Evolutionary conservation across 225 moss, liverwort and hornwort genomes (phyloP), one percentile per base, ranked within the genome.

Genomic region (Rhytidiadelphus loreus): DNA sequence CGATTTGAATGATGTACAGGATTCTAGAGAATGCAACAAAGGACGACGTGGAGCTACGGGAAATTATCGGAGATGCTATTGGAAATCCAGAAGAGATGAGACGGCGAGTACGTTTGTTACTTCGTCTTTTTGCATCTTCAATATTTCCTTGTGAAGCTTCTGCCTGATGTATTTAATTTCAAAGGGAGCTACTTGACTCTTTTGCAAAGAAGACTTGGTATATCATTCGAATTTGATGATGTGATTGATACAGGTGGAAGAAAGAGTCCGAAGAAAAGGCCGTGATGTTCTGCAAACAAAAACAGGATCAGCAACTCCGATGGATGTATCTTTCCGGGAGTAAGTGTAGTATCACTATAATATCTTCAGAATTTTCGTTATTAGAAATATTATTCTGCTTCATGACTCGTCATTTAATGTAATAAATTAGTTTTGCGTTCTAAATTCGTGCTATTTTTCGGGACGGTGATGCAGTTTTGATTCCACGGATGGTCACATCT

Each of bases 61-160:
- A 99, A 89, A 99, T 99, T 43, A 92, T 99, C 61, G 99, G 99
- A 82, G 99, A 99, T 91, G 96, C 97, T 86, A 88, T 99, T 44
- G 99, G 99, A 61, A 93, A 99, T 92, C 97, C 99, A 32, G 97
- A 99, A 76, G 97, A 97, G 89, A 99, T 99, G 99, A 95, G 95
- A 70, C 96, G 95, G 85, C 94, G 99, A 91, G 97, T 98, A 94
- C 81, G 95, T 81, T 91, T 37, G 52, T 61, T 52, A 72, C 52
- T 84, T 75, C 37, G 32, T 80, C 85, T 86, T 37, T 66, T 83
- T 50, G 35, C 60, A 32, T 57, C 81, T 83, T 70, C 56, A 63
- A 52, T 44, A 11, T 50, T 62, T 77, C 50, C 33, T 82, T 81
- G 46, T 59, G 63, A 88, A 68, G 88, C 75, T 75, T 77, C 57